Evolutionary conservation across 768 basidiomycete species (phyloP), one percentile per base, ranked within the genome.

Genomic region (Hysterangium stoloniferum): DNA sequence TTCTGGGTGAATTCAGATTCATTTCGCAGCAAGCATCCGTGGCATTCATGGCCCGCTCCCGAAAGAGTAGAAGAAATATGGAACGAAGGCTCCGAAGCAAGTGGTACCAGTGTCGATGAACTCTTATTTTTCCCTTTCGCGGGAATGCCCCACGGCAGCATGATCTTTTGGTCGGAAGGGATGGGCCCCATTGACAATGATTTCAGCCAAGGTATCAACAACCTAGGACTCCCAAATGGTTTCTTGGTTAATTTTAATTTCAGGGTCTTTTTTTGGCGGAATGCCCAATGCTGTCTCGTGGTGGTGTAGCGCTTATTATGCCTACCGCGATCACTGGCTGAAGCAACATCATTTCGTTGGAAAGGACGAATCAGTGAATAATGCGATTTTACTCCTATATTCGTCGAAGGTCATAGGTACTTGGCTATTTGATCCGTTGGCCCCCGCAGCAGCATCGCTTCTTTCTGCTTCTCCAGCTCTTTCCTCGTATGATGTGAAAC

Each of bases 211-310:
- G 77, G 78, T 75, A 37, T 22, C 48, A 19, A 19, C 47, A 4
- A 15, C 34, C 48, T 35, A 8, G 19, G 17, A 4, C 15, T 22
- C 15, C 13, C 11, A 9, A 9, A 34, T 17, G 11, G 33, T 17
- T 9, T 9, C 33, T 43, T 31, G 29, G 31, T 45, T 12, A 13
- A 22, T 25, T 31, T 20, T 15, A 20, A 25, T 6, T 38, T 12
- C 54, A 78, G 78, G 76, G n/a, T 77, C 78, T 0, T 79, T 79
- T 59, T 80, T 80, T 51, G 79, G 79, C 7, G 77, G 77, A 8
- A 59, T 69, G 1, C 72, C 71, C 1, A 33, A 56, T 7, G 66
- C 74, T 0, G 61, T 79, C 25, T 54, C 64, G 4, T 78, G 76
- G 77, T 79, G 67, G 62, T 58, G 67, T 0, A 49, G 60, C 12